Base-by-base conservation (phyloP, 2,329 filamentous ascomycete genomes). In the Pseudodiploospora longispora region DNA sequence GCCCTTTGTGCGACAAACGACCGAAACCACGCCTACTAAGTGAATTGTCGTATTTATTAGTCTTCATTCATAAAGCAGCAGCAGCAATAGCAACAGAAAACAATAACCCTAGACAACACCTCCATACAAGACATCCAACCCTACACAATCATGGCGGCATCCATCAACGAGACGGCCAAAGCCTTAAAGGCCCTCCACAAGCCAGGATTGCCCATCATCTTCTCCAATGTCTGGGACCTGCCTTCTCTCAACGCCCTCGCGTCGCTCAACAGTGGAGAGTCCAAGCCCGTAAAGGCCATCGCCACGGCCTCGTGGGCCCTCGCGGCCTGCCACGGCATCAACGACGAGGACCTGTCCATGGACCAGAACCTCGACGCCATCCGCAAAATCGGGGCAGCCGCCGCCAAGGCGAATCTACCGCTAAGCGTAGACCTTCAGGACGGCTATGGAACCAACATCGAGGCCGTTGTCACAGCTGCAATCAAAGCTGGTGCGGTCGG, bases 361-460 rank as follows among this genome's bases (percentile, higher is more conserved):
- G 60, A 72, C 4, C 63, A 69, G 32, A 80, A 81, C 50, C 60
- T 82, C 31, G 58, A 62, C 1, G 69, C 69, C 8, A 63, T 76
- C 32, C 50, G 57, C 4, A 59, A 58, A 8, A 68, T 82, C 44
- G 68, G 69, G 0, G 58, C 62, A 2, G 56, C 73, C 4, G 67
- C 68, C 9, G 55, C 55, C 8, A 52, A 61, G 9, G 59, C 64
- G 33, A 59, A 63, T 5, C 60, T 75, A 2, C 75, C 76, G 0
- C 56, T 83, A 1, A 75, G 72, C 0, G 74, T 72, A 5, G 79
- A 83, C 52, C 56, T 82, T 3, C 77, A 82, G 56, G 78, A 83
- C 52, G 79, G 78, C 0, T 83, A 80, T 49, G 72, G 70, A 2
- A 59, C 67, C 3, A 53, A 55, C 19, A 64, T 78, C 2, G 67